Evolutionary conservation across 352 stramenopile genomes (phyloP), one percentile per base, ranked within the genome.

Genomic region (Globisporangium cederbergense): DNA sequence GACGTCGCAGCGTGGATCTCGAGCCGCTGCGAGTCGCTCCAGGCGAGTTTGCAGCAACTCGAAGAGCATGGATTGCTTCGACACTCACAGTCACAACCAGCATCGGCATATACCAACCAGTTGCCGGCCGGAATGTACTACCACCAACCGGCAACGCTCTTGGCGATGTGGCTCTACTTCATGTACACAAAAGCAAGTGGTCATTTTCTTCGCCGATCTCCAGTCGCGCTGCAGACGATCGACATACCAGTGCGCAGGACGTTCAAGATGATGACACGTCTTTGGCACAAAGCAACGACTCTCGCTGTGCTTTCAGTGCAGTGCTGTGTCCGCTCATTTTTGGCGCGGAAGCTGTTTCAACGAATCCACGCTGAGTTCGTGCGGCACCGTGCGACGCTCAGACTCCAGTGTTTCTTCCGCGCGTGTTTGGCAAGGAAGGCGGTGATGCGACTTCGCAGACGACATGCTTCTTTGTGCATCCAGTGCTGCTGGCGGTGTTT

Each of bases 401-500:
- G 54, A 1, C 49, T 90, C 6, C 81, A 90, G 46, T 58, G 66
- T 16, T 78, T 86, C 63, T 73, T 87, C 30, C 76, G 81, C 20
- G 75, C 81, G 25, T 77, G 71, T 18, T 58, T 76, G 18, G 77
- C 78, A 0, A 57, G 62, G 16, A 67, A 75, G 18, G 52, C 74
- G 0, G 65, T 72, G 4, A 47, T 28, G 46, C 68, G 64, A 30
- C 56, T 80, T 18, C 70, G 75, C 22, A 60, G 64, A 30, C 62
- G 67, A 5, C 73, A 61, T 1, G 76, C 79, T 14, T 65, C 64
- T 4, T 28, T 79, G 1, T 57, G 64, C 14, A 74, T 90, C 45
- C 79, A 90, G 63, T 88, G 73, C 28, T 60, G 47, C 5, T 91
- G 78, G 78, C 73, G 81, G 30, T 78, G 76, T 16, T 34, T 66